Evolutionary conservation across 768 basidiomycete genomes (phyloP).

Genomic region (Auricularia cornea): DNA sequence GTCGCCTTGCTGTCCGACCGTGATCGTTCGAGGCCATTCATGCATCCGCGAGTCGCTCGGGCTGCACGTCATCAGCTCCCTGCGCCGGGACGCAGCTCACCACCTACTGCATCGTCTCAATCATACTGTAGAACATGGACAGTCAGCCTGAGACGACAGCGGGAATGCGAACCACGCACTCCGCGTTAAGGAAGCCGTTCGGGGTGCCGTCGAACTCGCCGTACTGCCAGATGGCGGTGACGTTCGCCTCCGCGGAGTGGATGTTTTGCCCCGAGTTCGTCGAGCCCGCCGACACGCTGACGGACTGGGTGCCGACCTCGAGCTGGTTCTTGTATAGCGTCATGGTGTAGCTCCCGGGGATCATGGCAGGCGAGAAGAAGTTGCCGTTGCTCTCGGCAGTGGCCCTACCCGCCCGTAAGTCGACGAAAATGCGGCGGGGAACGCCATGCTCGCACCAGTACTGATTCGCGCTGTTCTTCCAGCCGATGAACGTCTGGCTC

Average conservation of each 20-base stretch:
- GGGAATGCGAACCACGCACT: constrained; percentile 11
- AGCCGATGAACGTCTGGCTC: constrained; percentile 15
- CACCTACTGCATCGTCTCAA: constrained; percentile 40
- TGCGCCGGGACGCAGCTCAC: background rate
- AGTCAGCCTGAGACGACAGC: no score
- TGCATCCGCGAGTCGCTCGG: constrained; percentile 40
- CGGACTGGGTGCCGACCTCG: constrained; percentile 34
- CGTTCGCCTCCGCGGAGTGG: constrained; percentile 26
- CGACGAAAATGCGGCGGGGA: constrained; percentile 31
- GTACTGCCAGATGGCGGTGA: constrained; percentile 33
- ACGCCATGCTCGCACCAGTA: constrained; percentile 43
- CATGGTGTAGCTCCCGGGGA: constrained; percentile 40
- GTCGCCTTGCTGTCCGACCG: constrained; percentile 30
- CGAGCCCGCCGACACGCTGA: constrained; percentile 33
- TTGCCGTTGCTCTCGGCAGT: constrained; percentile 17
- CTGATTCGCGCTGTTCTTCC: constrained; percentile 35
- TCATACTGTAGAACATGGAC: constrained; percentile 23
- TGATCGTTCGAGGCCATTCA: constrained; percentile 39
- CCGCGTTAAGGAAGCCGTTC: constrained; percentile 39
- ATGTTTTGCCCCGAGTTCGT: constrained; percentile 28
- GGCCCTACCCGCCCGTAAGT: background rate
- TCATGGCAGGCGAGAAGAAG: constrained; percentile 38
- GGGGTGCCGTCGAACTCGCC: constrained; percentile 38
- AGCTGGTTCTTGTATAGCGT: constrained; percentile 40
- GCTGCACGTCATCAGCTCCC: background rate